Percentiles rank a stretch among this genome's conserved stretches.
These are phyloP conservation scores for Aspergillus bertholletiae DNA, from an alignment of 495 filamentous ascomycete genomes.

Conservation along the genomic window DNA sequence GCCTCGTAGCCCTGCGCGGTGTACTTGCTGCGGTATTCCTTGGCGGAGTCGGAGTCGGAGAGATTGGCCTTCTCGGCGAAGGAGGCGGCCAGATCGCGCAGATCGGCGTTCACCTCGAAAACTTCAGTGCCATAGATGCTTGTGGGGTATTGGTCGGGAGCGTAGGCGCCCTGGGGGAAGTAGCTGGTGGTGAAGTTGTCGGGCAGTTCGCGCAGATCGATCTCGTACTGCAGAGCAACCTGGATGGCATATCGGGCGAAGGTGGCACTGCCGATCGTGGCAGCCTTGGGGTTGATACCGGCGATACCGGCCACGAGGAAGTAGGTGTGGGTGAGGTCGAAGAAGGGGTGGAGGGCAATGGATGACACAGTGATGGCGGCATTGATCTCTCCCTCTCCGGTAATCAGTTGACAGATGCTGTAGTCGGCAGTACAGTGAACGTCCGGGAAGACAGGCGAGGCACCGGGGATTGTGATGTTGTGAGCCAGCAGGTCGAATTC, in stretches of 20 bases:
- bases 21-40: constrained; percentile 60
- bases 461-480: constrained; percentile 64
- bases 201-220: constrained; percentile 68
- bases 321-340: constrained; percentile 65
- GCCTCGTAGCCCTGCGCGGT: constrained; percentile 42
- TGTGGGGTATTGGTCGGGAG: constrained; percentile 56
- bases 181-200: constrained; percentile 64
- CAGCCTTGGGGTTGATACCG: constrained; percentile 64
- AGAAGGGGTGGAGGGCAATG: constrained; percentile 54
- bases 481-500: constrained; percentile 58
- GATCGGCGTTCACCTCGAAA: constrained; percentile 63
- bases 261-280: constrained; percentile 58
- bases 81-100: constrained; percentile 52
- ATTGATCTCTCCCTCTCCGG: constrained; percentile 66
- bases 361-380: constrained; percentile 61
- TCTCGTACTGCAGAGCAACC: constrained; percentile 71
- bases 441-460: constrained; percentile 61
- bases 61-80: constrained; percentile 56
- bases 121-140: constrained; percentile 74
- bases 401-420: constrained; percentile 60
- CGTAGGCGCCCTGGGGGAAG: constrained; percentile 53
- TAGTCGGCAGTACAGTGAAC: constrained; percentile 59
- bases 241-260: constrained; percentile 69
- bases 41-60: constrained; percentile 48
- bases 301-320: constrained; percentile 72